Percentiles rank a stretch among this genome's conserved stretches.
phyloP scores from a whole-genome alignment of 139 green algal species.

The Picochlorum costavermella region DNA sequence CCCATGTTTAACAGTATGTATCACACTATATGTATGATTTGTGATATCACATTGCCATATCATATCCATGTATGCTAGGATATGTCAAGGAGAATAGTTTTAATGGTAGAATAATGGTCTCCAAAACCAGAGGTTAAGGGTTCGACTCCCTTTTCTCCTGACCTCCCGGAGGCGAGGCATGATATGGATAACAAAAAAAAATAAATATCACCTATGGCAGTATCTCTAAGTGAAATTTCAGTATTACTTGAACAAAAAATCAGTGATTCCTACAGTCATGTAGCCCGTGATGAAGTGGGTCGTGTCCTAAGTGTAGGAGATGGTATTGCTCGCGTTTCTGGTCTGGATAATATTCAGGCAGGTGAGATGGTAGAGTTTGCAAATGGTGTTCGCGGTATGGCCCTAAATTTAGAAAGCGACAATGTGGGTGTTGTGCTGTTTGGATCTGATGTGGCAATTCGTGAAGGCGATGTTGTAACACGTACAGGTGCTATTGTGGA shows the following conservation, averaged over 20 bases:
- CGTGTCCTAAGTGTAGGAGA: conserved; percentile 82
- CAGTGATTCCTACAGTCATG: conserved; percentile 39
- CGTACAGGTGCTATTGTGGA: conserved; percentile 84
- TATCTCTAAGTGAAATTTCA: conserved; percentile 46
- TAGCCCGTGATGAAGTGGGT: conserved; percentile 58
- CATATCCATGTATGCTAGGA: not conserved
- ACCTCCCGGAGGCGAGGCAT: conserved; percentile 10
- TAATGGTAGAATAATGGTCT: conserved; percentile 40
- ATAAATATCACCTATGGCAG: conserved; percentile 24
- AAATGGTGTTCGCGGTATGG: conserved; percentile 78
- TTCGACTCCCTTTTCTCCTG: conserved; percentile 33
- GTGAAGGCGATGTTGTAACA: conserved; percentile 77
- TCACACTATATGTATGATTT: not conserved
- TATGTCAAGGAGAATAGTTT: conserved; percentile 25
- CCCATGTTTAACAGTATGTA: not conserved
- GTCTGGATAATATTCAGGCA: conserved; percentile 73
- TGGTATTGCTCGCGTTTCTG: conserved; percentile 85
- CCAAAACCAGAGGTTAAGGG: conserved; percentile 23
- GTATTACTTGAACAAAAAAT: conserved; percentile 49
- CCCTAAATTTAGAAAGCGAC: conserved; percentile 84
- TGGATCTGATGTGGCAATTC: conserved; percentile 66
- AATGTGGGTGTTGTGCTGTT: conserved; percentile 90
- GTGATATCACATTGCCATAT: not conserved
- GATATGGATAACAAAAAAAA: conserved; percentile 21
- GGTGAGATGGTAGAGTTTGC: conserved; percentile 89